These are phyloP conservation scores for Podosphaera xanthii DNA, from an alignment of 2,329 filamentous ascomycete species.

Conservation along the genomic window DNA sequence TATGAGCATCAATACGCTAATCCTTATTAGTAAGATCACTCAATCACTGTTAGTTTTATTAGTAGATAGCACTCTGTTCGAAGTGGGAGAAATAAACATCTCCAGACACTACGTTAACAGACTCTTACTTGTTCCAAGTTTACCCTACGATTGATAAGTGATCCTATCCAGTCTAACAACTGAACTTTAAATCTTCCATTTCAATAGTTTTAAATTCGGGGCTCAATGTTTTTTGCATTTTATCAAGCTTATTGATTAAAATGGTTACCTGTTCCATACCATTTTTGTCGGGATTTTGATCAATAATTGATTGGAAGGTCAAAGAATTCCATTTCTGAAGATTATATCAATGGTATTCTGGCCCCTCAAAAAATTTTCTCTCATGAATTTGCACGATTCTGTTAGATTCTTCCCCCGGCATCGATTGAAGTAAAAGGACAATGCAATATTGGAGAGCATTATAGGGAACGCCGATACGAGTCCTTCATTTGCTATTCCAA, in stretches of 20 bases:
- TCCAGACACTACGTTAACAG: too few species aligned
- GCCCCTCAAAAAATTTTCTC: neutral
- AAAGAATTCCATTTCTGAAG: neutral
- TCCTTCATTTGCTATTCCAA: neutral
- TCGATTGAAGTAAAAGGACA: neutral
- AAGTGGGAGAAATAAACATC: too few species aligned
- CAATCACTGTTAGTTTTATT: too few species aligned
- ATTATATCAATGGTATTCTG: neutral
- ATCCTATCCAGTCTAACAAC: too few species aligned
- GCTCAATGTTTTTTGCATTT: neutral
- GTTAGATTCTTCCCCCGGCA: neutral
- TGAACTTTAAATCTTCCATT: too few species aligned
- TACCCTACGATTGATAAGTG: too few species aligned
- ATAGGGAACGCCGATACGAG: neutral
- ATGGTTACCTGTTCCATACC: neutral
- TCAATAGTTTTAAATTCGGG: neutral
- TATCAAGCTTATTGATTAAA: neutral
- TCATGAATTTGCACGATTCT: neutral
- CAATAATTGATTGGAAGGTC: neutral
- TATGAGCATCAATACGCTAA: too few species aligned
- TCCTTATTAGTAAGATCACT: too few species aligned
- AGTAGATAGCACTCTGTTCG: too few species aligned
- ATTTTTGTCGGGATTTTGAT: neutral
- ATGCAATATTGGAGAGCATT: neutral
- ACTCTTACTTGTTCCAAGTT: too few species aligned